Percentiles rank a stretch among this genome's conserved stretches.
phyloP scores from a whole-genome alignment of 495 filamentous ascomycete genomes.

The Neurospora pannonica region DNA sequence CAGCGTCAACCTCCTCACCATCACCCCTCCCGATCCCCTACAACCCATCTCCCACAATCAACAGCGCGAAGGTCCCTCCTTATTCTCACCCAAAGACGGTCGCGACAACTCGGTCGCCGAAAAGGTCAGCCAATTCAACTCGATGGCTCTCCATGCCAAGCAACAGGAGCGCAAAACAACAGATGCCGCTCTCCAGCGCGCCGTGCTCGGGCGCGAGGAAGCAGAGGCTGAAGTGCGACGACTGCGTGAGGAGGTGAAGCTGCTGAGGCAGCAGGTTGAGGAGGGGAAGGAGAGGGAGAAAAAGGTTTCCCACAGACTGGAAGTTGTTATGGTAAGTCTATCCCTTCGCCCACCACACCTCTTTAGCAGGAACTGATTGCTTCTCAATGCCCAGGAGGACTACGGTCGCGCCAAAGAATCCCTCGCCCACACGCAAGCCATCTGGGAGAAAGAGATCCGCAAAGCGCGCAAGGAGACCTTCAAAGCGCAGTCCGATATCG shows the following conservation, averaged over 20 bases:
- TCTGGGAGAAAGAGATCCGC: constrained; percentile 80
- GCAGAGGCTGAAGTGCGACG: constrained; percentile 59
- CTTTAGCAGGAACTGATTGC: neutral
- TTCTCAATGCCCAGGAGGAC: constrained; percentile 49
- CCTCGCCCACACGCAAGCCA: constrained; percentile 56
- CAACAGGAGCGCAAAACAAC: constrained; percentile 50
- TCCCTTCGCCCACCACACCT: neutral
- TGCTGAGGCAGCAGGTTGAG: constrained; percentile 46
- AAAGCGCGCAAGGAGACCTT: constrained; percentile 77
- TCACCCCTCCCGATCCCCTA: constrained; percentile 35
- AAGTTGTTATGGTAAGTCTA: constrained; percentile 57
- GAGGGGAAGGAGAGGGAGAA: constrained; percentile 68
- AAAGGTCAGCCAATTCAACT: constrained; percentile 79
- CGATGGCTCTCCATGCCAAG: constrained; percentile 52
- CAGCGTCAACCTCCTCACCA: neutral
- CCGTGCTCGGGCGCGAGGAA: constrained; percentile 77
- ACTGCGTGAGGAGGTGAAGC: constrained; percentile 47
- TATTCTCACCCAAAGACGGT: constrained; percentile 22
- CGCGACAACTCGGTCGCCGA: constrained; percentile 70
- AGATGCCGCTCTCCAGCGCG: constrained; percentile 67
- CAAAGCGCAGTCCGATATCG: constrained; percentile 64
- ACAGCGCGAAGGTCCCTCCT: constrained; percentile 35
- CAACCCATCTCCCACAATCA: constrained; percentile 69
- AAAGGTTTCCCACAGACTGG: constrained; percentile 66
- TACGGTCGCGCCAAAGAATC: constrained; percentile 66